Percentiles rank a stretch among this genome's conserved stretches.
phyloP scores from a whole-genome alignment of 2,329 filamentous ascomycete genomes.

The Apiospora hydei region DNA sequence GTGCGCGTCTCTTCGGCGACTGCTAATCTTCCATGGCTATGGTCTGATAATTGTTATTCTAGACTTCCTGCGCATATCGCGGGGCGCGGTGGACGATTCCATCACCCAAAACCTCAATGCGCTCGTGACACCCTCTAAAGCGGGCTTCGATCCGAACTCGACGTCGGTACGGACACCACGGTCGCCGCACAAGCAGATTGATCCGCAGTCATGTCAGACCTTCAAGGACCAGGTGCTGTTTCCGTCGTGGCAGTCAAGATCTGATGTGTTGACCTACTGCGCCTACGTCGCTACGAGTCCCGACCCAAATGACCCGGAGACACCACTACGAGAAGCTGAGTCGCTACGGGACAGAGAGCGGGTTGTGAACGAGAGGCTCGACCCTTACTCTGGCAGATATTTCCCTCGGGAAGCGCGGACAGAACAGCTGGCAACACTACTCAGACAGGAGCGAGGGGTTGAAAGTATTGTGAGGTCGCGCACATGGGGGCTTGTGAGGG shows the following conservation, averaged over 20 bases:
- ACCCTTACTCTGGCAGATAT: conserved; percentile 88
- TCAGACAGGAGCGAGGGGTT: conserved; percentile 78
- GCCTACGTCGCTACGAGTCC: conserved; percentile 85
- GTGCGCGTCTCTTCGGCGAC: conserved; percentile 50
- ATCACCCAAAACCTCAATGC: conserved; percentile 95
- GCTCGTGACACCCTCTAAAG: conserved; percentile 75
- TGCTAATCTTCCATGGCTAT: conserved; percentile 24
- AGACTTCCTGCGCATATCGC: conserved; percentile 92
- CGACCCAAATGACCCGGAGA: conserved; percentile 86
- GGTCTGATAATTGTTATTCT: conserved; percentile 31
- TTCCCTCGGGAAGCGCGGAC: conserved; percentile 82
- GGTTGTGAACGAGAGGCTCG: conserved; percentile 85
- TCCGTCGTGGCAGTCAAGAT: conserved; percentile 84
- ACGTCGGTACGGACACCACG: conserved; percentile 69
- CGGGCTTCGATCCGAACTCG: conserved; percentile 80
- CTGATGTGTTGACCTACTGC: conserved; percentile 88
- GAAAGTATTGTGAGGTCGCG: conserved; percentile 81
- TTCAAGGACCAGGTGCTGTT: conserved; percentile 86
- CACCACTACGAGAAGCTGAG: conserved; percentile 73
- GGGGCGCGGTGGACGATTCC: conserved; percentile 86
- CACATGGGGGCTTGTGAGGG: conserved; percentile 81
- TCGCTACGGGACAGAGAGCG: conserved; percentile 73
- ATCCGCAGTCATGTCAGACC: conserved; percentile 65
- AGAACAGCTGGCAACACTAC: conserved; percentile 75
- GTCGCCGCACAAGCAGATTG: conserved; percentile 61